These are phyloP conservation scores for Balamuthia mandrillaris DNA, from an alignment of 208 protist genomes.

Conservation along the genomic window DNA sequence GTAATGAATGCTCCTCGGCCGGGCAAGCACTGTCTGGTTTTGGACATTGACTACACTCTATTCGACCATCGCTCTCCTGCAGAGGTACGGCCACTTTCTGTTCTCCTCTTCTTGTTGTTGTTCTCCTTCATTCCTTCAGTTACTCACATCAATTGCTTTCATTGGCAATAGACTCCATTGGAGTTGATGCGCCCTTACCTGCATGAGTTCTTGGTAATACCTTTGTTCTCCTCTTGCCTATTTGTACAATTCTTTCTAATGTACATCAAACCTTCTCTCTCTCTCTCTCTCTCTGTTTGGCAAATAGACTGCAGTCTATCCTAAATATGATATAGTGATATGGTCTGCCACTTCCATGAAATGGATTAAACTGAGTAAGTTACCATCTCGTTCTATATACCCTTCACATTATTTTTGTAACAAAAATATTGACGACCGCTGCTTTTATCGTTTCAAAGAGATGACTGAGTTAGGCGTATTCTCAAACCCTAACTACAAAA, in stretches of 20 bases:
- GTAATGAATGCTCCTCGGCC: constrained; percentile 1
- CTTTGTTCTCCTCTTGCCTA: neutral
- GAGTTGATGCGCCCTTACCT: constrained; percentile 21
- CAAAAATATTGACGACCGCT: neutral
- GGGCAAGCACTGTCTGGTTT: constrained; percentile 1
- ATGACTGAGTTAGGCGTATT: constrained; percentile 15
- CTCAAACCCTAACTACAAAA: constrained; percentile 15
- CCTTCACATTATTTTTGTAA: neutral
- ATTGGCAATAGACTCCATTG: neutral
- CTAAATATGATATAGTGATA: constrained; percentile 23
- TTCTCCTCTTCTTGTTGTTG: too few species aligned
- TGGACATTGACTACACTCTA: constrained; percentile 34
- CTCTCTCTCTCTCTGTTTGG: neutral
- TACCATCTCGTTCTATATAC: neutral
- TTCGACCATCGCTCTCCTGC: constrained; percentile 7
- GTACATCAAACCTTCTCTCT: too few species aligned
- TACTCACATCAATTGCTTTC: neutral
- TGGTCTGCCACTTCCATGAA: constrained; percentile 24
- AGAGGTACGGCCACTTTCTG: neutral
- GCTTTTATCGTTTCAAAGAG: too few species aligned
- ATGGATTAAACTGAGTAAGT: neutral
- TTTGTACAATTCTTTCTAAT: too few species aligned
- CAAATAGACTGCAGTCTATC: neutral
- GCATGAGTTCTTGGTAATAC: constrained; percentile 4
- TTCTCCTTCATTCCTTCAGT: neutral